Percentiles rank a stretch among this genome's conserved stretches.
Conservation (phyloP, 208 protist genomes). For the Trichomonas gallinae region DNA sequence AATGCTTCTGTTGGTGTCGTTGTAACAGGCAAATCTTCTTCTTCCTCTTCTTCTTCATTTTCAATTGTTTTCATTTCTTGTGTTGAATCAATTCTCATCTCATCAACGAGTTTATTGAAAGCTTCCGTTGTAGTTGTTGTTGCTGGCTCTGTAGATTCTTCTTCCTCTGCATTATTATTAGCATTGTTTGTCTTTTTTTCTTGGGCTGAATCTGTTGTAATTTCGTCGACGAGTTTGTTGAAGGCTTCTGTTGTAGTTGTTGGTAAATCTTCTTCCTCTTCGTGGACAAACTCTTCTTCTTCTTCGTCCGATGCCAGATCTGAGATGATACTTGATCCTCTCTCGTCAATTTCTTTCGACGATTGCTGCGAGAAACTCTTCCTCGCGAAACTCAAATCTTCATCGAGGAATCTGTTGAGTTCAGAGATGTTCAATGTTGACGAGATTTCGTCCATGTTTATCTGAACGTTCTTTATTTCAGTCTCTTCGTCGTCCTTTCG, state of each 20-base stretch:
- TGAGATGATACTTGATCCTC: not conserved
- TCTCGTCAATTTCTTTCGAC: not conserved
- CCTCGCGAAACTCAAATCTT: not conserved
- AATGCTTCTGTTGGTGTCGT: not conserved
- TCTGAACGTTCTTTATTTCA: not conserved
- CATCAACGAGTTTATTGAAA: not conserved
- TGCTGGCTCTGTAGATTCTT: no score
- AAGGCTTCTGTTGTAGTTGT: not conserved
- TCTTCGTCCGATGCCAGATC: not conserved
- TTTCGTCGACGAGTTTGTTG: not conserved
- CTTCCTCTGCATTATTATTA: no score
- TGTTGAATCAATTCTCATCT: not conserved
- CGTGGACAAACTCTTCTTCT: no score
- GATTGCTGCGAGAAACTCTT: not conserved
- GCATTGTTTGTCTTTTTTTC: no score
- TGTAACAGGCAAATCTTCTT: not conserved
- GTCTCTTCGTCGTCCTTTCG: not conserved
- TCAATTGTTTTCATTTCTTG: not conserved
- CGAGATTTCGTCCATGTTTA: not conserved
- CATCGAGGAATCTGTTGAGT: not conserved
- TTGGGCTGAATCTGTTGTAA: no score
- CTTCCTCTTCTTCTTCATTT: not conserved
- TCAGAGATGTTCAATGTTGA: not conserved
- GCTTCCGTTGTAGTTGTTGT: not conserved
- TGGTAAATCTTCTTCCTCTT: not conserved